These are phyloP conservation scores for Aspergillus diversus DNA, from an alignment of 495 filamentous ascomycete species.

Conservation along the genomic window DNA sequence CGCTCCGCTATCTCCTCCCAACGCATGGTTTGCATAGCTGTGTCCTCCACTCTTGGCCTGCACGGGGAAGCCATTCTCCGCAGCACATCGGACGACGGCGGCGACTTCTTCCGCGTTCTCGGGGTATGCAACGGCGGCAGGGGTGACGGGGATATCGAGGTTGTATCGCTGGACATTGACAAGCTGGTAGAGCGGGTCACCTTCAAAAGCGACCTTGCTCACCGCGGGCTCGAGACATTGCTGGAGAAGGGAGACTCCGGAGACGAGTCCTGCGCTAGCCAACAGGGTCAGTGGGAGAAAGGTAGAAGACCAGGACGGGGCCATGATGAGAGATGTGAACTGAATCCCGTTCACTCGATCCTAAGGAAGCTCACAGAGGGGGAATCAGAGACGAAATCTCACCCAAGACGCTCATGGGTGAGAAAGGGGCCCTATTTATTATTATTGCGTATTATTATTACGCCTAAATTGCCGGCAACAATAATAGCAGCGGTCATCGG, in stretches of 20 bases:
- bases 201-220: conserved; percentile 29
- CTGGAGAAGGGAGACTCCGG: background rate
- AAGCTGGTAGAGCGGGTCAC: conserved; percentile 23
- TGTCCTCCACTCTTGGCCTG: conserved; percentile 75
- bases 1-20: conserved; percentile 48
- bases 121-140: conserved; percentile 66
- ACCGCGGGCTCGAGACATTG: conserved; percentile 32
- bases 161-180: conserved; percentile 54
- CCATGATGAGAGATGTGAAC: background rate
- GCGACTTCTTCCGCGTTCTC: conserved; percentile 59
- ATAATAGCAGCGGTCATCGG: background rate
- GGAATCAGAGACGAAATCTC: background rate
- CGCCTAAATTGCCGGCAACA: background rate
- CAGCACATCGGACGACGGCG: conserved; percentile 62
- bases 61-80: conserved; percentile 57
- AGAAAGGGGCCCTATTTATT: background rate
- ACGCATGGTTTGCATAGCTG: conserved; percentile 65
- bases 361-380: background rate
- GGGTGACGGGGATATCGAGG: conserved; percentile 61
- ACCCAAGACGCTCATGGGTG: background rate
- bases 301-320: background rate
- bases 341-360: background rate
- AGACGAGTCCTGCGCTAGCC: background rate
- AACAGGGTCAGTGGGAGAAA: background rate
- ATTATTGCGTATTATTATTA: background rate